Base-by-base conservation (phyloP, 495 filamentous ascomycete species). In the Tuber magnatum region DNA sequence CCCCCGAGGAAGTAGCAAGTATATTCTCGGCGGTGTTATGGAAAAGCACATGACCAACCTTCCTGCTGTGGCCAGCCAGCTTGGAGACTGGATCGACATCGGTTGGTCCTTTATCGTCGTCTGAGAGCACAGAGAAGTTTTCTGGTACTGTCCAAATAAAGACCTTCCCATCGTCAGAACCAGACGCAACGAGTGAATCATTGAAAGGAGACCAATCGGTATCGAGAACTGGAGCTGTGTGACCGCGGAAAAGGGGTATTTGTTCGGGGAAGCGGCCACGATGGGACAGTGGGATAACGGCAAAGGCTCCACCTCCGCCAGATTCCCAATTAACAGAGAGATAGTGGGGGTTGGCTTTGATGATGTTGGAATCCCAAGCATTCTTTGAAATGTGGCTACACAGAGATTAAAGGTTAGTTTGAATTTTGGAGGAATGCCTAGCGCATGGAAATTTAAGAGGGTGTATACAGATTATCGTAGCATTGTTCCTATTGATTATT, bases 121-220 rank as follows among this genome's bases (percentile, higher is more conserved):
- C 94, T 24, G 91, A 91, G 77, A 91, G 87, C 61, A 98, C 85
- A 9, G 92, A 91, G 83, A 98, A 98, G 80, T 86, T 89, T 77
- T 97, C 89, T 0, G 95, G 95, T 41, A 99, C 96, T 84, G 92
- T 88, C 95, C 94, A 99, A 84, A 99, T 88, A 83, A 95, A 94
- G 73, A 97, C 90, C 90, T 97, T 98, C 79, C 91, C 95, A 84
- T 99, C 95, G 81, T 98, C 96, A 61, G 95, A 97, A 61, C 91
- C 93, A 51, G 95, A 99, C 22, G 94, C 92, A 82, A 99, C 91
- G 80, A 98, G 83, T 71, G 90, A 90, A 82, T 98, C 95, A 84
- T 97, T 92, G 86, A 97, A 97, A 68, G 95, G 95, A 81, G 91
- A 94, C 94, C 95, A 99, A 87, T 99, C 96, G 77, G 95, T 99